Evolutionary conservation across 768 basidiomycete genomes (phyloP), one percentile per base, ranked within the genome.

Genomic region (Rhodotorula kratochvilovae): DNA sequence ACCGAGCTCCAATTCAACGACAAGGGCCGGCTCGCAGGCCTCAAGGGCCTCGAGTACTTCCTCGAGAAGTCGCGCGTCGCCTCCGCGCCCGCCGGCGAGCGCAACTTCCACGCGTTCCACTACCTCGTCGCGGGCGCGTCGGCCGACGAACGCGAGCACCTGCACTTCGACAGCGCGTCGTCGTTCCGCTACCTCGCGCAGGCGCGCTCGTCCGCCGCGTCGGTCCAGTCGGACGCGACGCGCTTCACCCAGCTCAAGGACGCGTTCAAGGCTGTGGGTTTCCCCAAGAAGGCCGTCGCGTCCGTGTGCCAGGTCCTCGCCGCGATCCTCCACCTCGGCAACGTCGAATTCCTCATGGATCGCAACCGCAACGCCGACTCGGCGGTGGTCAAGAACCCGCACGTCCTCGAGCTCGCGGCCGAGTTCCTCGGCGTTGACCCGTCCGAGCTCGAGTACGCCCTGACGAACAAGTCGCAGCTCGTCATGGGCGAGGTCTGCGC

Each of bases 21-120:
- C 45, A 88, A 90, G 31, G 94, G 94, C 13, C 85, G 93, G 7
- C 82, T 98, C 0, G 87, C 84, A 57, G 96, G 96, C 72, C 83
- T 92, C 79, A 98, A 98, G 81, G 94, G 92, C 0, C 87, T 98
- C 73, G 93, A 97, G 79, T 97, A 99, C 82, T 95, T 95, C 81
- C 85, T 99, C 62, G 92, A 97, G 80, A 85, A 91, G 64, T 91
- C 89, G 74, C 87, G 93, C 17, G 92, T 97, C n/a, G 86, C 91
- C 12, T 87, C 87, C 31, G 86, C 90, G 1, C 90, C 91, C 1
- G 90, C 89, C 1, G 93, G 92, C 65, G 94, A 99, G 81, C 87
- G 94, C 19, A 97, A 96, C 75, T 97, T 98, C 80, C 93, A 99
- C 80, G 92, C 95, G 46, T 96, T 98, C 81, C 97, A 98, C 79